phyloP scores from a whole-genome alignment of 495 filamentous ascomycete species.

The Emericellopsis terricola region DNA sequence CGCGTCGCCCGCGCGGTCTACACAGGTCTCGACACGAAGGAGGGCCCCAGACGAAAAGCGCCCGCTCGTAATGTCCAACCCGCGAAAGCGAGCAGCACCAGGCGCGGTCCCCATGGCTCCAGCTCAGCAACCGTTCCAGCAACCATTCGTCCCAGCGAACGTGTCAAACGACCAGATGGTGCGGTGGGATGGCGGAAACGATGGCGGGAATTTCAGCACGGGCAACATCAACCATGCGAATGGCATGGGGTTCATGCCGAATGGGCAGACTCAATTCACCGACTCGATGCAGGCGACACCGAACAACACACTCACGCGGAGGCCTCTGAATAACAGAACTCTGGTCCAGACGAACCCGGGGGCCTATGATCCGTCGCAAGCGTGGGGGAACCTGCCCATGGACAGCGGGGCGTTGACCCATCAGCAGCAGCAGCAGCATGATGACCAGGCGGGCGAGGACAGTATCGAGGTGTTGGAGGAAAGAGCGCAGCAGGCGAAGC shows the following conservation, averaged over 20 bases:
- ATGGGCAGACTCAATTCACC: conserved; percentile 22
- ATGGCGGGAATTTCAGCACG: conserved; percentile 16
- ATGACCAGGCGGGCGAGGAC: conserved; percentile 29
- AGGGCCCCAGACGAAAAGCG: too few relatives aligned
- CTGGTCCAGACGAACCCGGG: conserved; percentile 39
- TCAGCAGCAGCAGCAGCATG: conserved; percentile 14
- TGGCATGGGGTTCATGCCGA: conserved; percentile 25
- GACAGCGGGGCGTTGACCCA: conserved; percentile 28
- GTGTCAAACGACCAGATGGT: conserved; percentile 18
- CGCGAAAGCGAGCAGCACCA: conserved; percentile 59
- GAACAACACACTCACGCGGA: conserved; percentile 49
- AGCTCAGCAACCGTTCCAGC: conserved; percentile 24
- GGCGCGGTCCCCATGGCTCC: conserved; percentile 43
- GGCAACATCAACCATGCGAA: conserved; percentile 13
- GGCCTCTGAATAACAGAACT: too few relatives aligned
- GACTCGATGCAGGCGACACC: conserved; percentile 16
- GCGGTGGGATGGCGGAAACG: conserved; percentile 17
- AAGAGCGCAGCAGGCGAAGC: conserved; percentile 56
- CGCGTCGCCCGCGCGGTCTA: too few relatives aligned
- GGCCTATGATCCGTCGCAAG: conserved; percentile 32
- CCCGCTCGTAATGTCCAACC: conserved; percentile 29
- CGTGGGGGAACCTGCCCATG: conserved; percentile 24
- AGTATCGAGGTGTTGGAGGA: conserved; percentile 61
- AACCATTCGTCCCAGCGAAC: conserved; percentile 17
- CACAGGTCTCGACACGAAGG: too few relatives aligned